phyloP scores from a whole-genome alignment of 768 basidiomycete species.

The Fomitopsis pulvina region DNA sequence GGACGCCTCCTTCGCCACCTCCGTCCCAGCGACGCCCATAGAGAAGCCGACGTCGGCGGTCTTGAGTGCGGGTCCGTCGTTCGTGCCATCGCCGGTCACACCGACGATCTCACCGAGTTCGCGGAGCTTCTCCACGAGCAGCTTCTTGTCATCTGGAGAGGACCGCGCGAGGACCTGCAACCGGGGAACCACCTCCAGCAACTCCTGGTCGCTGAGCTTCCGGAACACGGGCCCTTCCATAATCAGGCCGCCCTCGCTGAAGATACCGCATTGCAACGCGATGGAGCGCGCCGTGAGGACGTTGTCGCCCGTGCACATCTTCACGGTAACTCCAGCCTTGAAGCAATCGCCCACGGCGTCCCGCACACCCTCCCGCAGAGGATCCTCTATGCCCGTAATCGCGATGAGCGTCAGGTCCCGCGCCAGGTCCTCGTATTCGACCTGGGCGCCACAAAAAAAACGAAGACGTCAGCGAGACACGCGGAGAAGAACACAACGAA shows the following conservation, averaged over 20 bases:
- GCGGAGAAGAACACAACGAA: background rate
- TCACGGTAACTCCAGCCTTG: conserved; percentile 85
- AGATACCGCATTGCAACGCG: conserved; percentile 94
- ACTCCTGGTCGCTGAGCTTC: conserved; percentile 59
- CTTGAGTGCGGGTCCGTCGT: conserved; percentile 95
- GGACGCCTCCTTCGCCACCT: conserved; percentile 98
- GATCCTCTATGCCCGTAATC: conserved; percentile 95
- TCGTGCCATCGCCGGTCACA: conserved; percentile 97
- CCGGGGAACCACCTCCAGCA: conserved; percentile 80
- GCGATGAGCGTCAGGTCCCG: conserved; percentile 77
- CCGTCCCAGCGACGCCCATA: conserved; percentile 94
- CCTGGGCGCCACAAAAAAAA: conserved; percentile 28
- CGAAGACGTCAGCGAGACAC: background rate
- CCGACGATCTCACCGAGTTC: conserved; percentile 85
- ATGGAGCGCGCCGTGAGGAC: conserved; percentile 95
- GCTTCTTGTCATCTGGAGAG: conserved; percentile 94
- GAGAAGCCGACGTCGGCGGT: conserved; percentile 96
- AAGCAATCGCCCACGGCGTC: conserved; percentile 86
- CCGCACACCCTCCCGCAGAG: conserved; percentile 82
- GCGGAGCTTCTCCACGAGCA: conserved; percentile 85
- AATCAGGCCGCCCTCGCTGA: conserved; percentile 86
- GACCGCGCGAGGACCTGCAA: conserved; percentile 96
- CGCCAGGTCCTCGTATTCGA: conserved; percentile 64
- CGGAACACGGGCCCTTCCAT: conserved; percentile 98
- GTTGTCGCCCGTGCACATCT: conserved; percentile 99